These are phyloP conservation scores for Globisporangium spiculum DNA, from an alignment of 352 stramenopile genomes.

Conservation along the genomic window DNA sequence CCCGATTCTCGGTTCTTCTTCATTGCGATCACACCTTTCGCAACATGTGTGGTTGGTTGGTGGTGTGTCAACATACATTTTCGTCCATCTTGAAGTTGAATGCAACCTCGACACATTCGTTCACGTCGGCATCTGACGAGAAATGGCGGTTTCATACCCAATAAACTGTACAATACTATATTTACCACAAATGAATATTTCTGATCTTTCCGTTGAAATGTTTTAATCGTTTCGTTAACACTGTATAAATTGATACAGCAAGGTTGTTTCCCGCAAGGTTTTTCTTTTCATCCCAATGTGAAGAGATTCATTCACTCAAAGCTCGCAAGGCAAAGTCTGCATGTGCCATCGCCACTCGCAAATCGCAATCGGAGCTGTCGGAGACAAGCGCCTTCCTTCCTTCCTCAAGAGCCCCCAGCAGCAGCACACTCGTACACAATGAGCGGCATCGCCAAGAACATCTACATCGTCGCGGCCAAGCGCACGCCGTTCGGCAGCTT, in stretches of 20 bases:
- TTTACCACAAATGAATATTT: not conserved
- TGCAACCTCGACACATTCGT: slow-evolving; percentile 3
- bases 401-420: not conserved
- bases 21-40: not conserved
- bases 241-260: not conserved
- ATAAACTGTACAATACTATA: not conserved
- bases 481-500: slow-evolving; percentile 95
- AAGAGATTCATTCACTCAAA: not conserved
- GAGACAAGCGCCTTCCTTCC: slow-evolving; percentile 8
- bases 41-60: not conserved
- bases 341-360: slow-evolving; percentile 15
- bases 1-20: not conserved
- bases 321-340: not conserved
- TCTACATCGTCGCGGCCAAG: slow-evolving; percentile 96
- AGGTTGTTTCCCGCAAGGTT: slow-evolving; percentile 11
- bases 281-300: not conserved
- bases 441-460: slow-evolving; percentile 67
- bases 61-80: not conserved
- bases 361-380: slow-evolving; percentile 23
- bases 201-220: not conserved
- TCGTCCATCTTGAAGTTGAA: slow-evolving; percentile 19
- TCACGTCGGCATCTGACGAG: slow-evolving; percentile 29
- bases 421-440: slow-evolving; percentile 16
- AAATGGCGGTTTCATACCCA: not conserved
- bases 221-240: not conserved